A percentile compares a stretch with the other conserved stretches of the same genome.
Conservation (phyloP, 768 basidiomycete genomes). For the Mycena epipterygia region DNA sequence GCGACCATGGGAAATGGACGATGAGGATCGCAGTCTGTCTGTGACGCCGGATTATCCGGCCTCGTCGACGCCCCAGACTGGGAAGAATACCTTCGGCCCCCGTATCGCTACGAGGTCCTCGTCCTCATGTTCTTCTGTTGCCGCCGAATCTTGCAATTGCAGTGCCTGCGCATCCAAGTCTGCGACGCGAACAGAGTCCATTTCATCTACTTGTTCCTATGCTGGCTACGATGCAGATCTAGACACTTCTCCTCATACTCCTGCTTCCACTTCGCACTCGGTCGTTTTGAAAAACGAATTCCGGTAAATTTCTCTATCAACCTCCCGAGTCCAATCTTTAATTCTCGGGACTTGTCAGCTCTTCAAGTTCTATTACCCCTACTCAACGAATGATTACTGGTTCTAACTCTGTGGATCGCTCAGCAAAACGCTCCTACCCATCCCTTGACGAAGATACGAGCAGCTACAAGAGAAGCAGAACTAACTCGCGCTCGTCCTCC, state of each 20-base stretch:
- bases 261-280: background rate
- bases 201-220: conserved; percentile 8
- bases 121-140: background rate
- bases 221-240: conserved; percentile 27
- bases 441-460: conserved; percentile 7
- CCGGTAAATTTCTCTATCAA: conserved; percentile 3
- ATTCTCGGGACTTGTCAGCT: background rate
- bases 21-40: conserved; percentile 18
- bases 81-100: conserved; percentile 22
- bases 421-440: conserved; percentile 26
- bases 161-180: conserved; percentile 8
- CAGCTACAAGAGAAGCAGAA: conserved; percentile 28
- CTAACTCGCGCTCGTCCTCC: conserved; percentile 5
- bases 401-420: background rate
- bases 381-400: background rate
- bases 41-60: conserved; percentile 31
- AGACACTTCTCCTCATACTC: conserved; percentile 6
- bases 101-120: background rate
- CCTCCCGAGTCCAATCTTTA: background rate
- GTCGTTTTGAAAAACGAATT: background rate
- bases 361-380: conserved; percentile 6
- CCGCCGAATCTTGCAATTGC: conserved; percentile 15
- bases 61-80: conserved; percentile 8
- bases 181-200: conserved; percentile 15
- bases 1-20: conserved; percentile 9